phyloP scores from a whole-genome alignment of 805 yeast species.

The Saccharomyces mikatae region DNA sequence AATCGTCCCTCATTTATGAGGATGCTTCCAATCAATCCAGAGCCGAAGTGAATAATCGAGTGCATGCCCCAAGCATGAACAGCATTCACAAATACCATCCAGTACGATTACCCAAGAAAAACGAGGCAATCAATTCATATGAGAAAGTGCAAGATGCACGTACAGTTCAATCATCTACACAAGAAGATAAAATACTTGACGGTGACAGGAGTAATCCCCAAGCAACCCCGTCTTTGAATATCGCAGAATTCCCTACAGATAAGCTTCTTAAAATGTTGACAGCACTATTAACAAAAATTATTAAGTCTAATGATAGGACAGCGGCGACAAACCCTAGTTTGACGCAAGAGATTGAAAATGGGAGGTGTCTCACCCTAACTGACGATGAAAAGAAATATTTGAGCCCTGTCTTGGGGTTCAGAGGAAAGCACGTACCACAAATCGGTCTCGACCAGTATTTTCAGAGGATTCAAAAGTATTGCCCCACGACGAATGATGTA shows the following conservation, averaged over 20 bases:
- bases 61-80: background rate
- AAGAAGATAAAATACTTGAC: background rate
- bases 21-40: background rate
- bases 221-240: constrained; percentile 34
- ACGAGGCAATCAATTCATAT: background rate
- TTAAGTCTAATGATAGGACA: constrained; percentile 80
- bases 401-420: constrained; percentile 66
- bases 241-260: constrained; percentile 74
- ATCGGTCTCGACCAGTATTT: constrained; percentile 84
- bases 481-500: constrained; percentile 98
- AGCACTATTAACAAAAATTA: constrained; percentile 73
- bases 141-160: background rate
- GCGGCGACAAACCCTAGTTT: constrained; percentile 23
- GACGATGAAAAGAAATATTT: constrained; percentile 42
- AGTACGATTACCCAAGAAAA: background rate
- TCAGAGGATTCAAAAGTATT: constrained; percentile 84
- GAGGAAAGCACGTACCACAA: constrained; percentile 95
- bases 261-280: constrained; percentile 80
- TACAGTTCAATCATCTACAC: background rate
- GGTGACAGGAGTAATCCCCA: background rate
- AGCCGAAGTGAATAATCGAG: background rate
- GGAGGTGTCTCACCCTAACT: constrained; percentile 29
- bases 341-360: background rate
- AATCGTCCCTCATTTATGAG: constrained; percentile 4
- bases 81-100: background rate